phyloP scores from a whole-genome alignment of 2,329 filamentous ascomycete species.

The Akanthomyces lecanii region DNA sequence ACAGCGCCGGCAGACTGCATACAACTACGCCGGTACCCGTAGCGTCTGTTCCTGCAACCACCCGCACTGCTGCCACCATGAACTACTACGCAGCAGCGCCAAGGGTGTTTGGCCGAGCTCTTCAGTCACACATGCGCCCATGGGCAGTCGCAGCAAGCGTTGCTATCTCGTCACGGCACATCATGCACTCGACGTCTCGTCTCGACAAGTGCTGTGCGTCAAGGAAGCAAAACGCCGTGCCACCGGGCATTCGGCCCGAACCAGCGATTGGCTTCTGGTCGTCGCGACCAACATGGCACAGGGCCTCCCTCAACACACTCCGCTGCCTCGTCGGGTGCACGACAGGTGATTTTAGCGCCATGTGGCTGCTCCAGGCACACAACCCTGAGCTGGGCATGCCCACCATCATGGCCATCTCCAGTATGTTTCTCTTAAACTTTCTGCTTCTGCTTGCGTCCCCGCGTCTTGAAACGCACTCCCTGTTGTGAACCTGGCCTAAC shows the following conservation, averaged over 20 bases:
- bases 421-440: slow-evolving; percentile 28
- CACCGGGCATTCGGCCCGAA: background rate
- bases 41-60: background rate
- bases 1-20: background rate
- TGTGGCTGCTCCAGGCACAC: slow-evolving; percentile 51
- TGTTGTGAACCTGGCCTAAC: too few species aligned
- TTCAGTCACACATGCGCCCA: background rate
- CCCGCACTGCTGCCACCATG: background rate
- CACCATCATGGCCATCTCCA: slow-evolving; percentile 49
- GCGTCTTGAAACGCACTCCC: too few species aligned
- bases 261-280: slow-evolving; percentile 4
- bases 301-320: slow-evolving; percentile 51
- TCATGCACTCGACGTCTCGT: background rate
- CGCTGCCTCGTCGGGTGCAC: slow-evolving; percentile 54
- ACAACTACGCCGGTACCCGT: background rate
- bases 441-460: too few species aligned
- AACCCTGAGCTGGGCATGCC: slow-evolving; percentile 44
- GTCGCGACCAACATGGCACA: slow-evolving; percentile 35
- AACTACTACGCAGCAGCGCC: background rate
- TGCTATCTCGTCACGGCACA: background rate
- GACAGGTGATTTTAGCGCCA: slow-evolving; percentile 50
- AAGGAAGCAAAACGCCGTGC: background rate
- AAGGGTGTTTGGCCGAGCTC: background rate
- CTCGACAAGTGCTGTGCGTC: slow-evolving; percentile 14
- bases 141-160: background rate